These are phyloP conservation scores for Agaricales sp. DNA, from an alignment of 1,284 basidiomycete genomes.

Conservation along the genomic window DNA sequence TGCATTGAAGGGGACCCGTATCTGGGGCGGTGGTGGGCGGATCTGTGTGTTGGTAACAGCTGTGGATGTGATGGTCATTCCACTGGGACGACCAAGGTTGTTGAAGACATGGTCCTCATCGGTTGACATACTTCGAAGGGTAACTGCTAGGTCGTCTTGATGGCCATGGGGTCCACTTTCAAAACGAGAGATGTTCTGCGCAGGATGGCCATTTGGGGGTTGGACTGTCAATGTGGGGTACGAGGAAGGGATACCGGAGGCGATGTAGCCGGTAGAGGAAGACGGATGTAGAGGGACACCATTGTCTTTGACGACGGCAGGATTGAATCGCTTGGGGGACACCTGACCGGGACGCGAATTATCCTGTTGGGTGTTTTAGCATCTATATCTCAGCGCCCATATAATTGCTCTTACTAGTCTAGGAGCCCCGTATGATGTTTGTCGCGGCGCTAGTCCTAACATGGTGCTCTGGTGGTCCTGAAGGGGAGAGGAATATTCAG, in stretches of 20 bases:
- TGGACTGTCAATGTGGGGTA: not conserved
- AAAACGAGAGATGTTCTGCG: not conserved
- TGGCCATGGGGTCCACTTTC: not conserved
- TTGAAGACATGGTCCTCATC: not conserved
- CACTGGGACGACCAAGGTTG: not conserved
- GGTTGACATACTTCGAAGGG: not conserved
- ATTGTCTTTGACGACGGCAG: not conserved
- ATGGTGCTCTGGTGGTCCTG: constrained; percentile 1
- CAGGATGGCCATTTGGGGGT: not conserved
- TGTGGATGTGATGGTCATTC: not conserved
- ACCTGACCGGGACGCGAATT: not conserved
- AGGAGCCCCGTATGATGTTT: not conserved
- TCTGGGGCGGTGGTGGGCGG: not conserved
- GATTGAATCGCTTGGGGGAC: not conserved
- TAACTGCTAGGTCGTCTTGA: not conserved
- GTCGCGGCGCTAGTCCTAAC: not conserved
- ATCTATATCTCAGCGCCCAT: not conserved
- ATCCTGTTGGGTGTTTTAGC: not conserved
- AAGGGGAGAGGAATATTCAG: not conserved
- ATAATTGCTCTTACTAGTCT: not conserved
- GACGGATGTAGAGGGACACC: not conserved
- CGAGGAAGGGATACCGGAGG: not conserved
- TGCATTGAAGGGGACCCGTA: not conserved
- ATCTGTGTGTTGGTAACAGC: not conserved
- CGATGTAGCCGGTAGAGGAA: not conserved